Evolutionary conservation across 805 yeast species (phyloP).

Genomic region (Kluyveromyces dobzhanskii): DNA sequence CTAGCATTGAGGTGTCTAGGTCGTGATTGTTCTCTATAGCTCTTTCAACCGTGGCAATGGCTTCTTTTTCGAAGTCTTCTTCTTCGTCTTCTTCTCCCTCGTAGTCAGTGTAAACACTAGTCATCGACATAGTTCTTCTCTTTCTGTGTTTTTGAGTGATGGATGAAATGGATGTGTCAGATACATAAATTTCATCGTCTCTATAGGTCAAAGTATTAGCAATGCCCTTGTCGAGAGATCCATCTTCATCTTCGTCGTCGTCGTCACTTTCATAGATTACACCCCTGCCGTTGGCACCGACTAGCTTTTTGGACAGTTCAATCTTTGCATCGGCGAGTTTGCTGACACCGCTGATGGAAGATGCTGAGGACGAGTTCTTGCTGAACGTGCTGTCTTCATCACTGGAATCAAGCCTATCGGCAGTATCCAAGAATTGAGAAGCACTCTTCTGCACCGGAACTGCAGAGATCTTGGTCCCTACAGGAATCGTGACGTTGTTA

Average conservation of each 20-base stretch:
- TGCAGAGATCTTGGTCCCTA: conserved; percentile 45
- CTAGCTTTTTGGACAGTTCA: conserved; percentile 20
- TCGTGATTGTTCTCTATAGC: conserved; percentile 91
- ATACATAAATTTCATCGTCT: conserved; percentile 39
- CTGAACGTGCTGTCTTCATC: conserved; percentile 17
- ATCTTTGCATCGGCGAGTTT: conserved; percentile 7
- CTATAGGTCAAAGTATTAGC: conserved; percentile 36
- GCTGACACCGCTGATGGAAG: conserved; percentile 1
- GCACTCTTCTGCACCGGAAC: conserved; percentile 33
- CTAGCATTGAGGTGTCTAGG: conserved; percentile 84
- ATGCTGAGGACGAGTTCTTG: neutral
- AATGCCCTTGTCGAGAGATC: conserved; percentile 17
- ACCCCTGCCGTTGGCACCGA: conserved; percentile 32
- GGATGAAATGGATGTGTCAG: conserved; percentile 54
- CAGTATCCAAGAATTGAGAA: conserved; percentile 15
- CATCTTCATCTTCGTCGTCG: conserved; percentile 23
- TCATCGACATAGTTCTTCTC: conserved; percentile 35
- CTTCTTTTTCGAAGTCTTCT: conserved; percentile 81
- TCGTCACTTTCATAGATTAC: conserved; percentile 31
- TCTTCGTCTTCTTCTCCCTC: conserved; percentile 38
- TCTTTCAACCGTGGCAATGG: conserved; percentile 86
- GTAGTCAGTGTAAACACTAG: conserved; percentile 38
- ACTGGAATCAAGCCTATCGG: conserved; percentile 27
- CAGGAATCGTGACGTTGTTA: conserved; percentile 39
- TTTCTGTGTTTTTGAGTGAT: conserved; percentile 38